Base-by-base conservation (phyloP, 1,139 yeast genomes). In the Keqinozyma sinolaborantium region DNA sequence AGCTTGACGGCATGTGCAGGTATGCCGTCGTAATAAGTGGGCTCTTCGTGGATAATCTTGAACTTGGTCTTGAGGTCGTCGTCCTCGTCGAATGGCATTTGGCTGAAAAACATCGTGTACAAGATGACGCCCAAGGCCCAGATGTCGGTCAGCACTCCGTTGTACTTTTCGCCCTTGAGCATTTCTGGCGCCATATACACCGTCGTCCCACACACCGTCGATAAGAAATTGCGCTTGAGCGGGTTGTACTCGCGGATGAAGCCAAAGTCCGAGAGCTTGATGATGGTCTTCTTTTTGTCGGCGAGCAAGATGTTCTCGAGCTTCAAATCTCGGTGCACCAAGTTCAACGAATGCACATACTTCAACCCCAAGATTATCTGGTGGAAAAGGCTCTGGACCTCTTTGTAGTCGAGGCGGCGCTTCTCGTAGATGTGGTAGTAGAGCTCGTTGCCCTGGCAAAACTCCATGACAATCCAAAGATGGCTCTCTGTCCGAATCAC, bases 121-220 rank as follows among this genome's bases (percentile, higher is more conserved):
- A 92, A 59, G n/a, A 92, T 88, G 6, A 92, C 77, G 0, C 98
- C 98, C 38, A 92, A 60, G 0, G 97, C 80, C 98, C 98, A 92
- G 3, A 85, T 77, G 54, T 92, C 98, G 5, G 82, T 73, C 36
- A 83, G 77, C 47, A 83, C 80, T 1, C 97, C 98, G 25, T 80
- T 79, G 51, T 92, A 92, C 34, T 77, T 79, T 35, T 74, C 72
- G 40, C 77, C 73, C 34, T 70, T 64, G 24, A 88, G 64, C 46
- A 92, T 64, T 51, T 92, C 98, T 0, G 98, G 98, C 0, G 98
- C 97, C 96, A 90, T 88, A 52, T 92, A 92, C 4, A 88, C 95
- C 0, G 90, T 79, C 0, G 98, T 92, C 2, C 98, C 98, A 58
- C 98, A 92, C 1, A 88, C 71, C 0, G 97, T 92, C 29, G 84